Base-by-base conservation (phyloP, 2,329 filamentous ascomycete species). In the Lachnellula arida region DNA sequence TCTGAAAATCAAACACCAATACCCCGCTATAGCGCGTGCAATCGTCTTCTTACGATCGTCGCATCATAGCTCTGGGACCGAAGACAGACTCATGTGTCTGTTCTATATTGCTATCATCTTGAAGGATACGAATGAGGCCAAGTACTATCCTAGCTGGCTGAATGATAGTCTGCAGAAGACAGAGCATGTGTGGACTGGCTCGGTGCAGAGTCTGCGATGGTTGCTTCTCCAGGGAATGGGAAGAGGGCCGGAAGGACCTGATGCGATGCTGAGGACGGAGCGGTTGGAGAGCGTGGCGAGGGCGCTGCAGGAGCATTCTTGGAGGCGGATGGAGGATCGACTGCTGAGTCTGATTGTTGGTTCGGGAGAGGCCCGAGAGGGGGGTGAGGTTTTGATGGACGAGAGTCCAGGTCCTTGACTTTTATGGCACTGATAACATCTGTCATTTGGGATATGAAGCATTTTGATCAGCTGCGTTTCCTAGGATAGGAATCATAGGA, bases 251-350 rank as follows among this genome's bases (percentile, higher is more conserved):
- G 46, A 47, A 32, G 46, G 23, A 23, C 46, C 46, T 9, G 23
- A 32, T 12, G 28, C 22, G 22, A 23, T 47, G 46, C 9, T 32
- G 46, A 23, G 46, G n/a, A 47, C 46, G 19, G 46, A 32, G 14
- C 23, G 15, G 23, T n/a, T 47, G 46, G 46, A 23, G 25, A 32
- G 25, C 14, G 37, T 39, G 12, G 37, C 37, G 37, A 39, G 37
- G 37, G 37, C 37, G 19, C 34, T n/a, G 34, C 39, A 58, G 34
- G 39, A 39, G 40, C 25, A 56, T 58, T 46, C 56, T 52, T 58
- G 34, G 51, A 51, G 46, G 37, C 35, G 46, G n/a, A 28, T 19
- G 23, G 34, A 35, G 37, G 37, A 25, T 32, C 23, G 22, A 14
- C 28, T 25, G 37, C 37, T 39, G 14, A 39, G 37, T 39, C 12